Evolutionary conservation across 306 rosid species (phyloP).

Genomic region (Glycyrrhiza uralensis): DNA sequence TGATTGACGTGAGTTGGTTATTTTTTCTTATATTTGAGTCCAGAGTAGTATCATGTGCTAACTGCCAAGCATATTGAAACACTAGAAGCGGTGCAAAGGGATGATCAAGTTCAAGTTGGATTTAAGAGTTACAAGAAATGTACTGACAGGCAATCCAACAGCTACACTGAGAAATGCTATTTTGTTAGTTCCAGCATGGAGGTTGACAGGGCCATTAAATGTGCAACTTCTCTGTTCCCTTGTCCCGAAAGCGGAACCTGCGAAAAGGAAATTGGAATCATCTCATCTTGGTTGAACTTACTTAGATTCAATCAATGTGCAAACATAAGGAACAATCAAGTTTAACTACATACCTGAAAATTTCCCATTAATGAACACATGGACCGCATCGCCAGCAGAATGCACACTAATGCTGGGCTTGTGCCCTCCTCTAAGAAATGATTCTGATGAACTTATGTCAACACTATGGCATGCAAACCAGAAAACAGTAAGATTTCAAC

Average conservation of each 20-base stretch:
- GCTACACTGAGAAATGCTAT: conserved; percentile 87
- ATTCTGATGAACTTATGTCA: conserved; percentile 69
- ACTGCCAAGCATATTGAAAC: neutral
- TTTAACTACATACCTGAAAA: conserved; percentile 57
- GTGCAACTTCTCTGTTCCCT: conserved; percentile 66
- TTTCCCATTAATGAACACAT: conserved; percentile 82
- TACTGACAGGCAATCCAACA: conserved; percentile 84
- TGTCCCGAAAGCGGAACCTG: conserved; percentile 88
- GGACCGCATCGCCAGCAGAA: conserved; percentile 87
- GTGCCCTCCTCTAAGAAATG: conserved; percentile 64
- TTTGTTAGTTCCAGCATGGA: conserved; percentile 70
- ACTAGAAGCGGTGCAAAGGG: neutral
- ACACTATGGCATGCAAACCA: conserved; percentile 49
- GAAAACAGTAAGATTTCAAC: conserved; percentile 1
- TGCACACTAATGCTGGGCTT: conserved; percentile 64
- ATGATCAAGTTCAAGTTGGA: conserved; percentile 4
- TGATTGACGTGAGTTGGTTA: no score
- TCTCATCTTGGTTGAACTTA: conserved; percentile 19
- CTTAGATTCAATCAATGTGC: neutral
- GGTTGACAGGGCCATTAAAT: conserved; percentile 59
- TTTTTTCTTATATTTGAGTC: no score
- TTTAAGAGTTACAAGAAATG: conserved; percentile 21
- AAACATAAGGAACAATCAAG: neutral
- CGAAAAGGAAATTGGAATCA: conserved; percentile 4
- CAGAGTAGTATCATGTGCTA: no score